Conservation (phyloP, 2,329 filamentous ascomycete genomes). For the Pestalotiopsis fici region DNA sequence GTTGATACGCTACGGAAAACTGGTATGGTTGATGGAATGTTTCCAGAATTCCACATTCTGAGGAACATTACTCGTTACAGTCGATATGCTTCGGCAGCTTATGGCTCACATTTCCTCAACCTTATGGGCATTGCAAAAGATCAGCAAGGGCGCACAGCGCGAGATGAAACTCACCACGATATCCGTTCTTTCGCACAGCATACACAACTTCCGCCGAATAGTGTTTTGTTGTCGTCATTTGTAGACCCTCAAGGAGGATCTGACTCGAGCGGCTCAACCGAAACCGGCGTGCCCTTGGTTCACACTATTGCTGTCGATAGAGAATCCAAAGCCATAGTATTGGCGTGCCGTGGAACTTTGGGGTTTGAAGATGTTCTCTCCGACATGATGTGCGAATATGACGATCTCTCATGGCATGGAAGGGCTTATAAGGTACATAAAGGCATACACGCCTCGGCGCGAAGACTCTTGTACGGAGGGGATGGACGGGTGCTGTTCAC, state of each 20-base stretch:
- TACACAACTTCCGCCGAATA: conserved; percentile 57
- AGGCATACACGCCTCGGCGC: conserved; percentile 71
- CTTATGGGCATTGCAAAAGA: conserved; percentile 62
- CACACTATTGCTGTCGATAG: conserved; percentile 75
- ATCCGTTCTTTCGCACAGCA: conserved; percentile 65
- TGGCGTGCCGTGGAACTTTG: conserved; percentile 72
- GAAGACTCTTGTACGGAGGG: conserved; percentile 66
- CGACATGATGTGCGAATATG: conserved; percentile 75
- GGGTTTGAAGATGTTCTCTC: conserved; percentile 75
- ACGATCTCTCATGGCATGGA: conserved; percentile 64
- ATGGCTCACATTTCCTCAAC: conserved; percentile 64
- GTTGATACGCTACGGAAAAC: conserved; percentile 50
- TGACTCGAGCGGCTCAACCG: conserved; percentile 64
- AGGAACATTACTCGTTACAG: conserved; percentile 66
- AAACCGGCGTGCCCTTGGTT: conserved; percentile 68
- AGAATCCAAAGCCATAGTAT: conserved; percentile 69
- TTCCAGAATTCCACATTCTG: conserved; percentile 60
- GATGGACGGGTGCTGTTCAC: conserved; percentile 68
- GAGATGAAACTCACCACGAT: conserved; percentile 57
- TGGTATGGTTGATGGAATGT: conserved; percentile 58
- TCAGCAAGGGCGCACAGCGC: conserved; percentile 40
- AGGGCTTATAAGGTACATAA: conserved; percentile 71
- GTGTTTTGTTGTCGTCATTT: conserved; percentile 69
- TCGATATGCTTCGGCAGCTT: conserved; percentile 67
- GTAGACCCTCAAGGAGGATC: conserved; percentile 69